These are phyloP conservation scores for Cryptomeria japonica DNA, from an alignment of 75 land plant genomes.

Conservation along the genomic window DNA sequence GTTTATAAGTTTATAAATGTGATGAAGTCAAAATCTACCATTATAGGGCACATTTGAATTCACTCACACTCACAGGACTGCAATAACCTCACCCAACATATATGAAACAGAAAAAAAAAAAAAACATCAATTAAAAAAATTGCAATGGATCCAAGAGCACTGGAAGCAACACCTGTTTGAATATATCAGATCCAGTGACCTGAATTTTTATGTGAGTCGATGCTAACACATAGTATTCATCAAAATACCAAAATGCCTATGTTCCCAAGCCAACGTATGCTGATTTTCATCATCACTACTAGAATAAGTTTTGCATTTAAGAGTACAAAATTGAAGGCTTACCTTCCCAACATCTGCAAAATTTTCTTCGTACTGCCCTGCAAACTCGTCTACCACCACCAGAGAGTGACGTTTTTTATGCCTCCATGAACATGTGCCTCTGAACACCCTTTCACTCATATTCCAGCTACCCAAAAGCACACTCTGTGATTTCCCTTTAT, in stretches of 20 bases:
- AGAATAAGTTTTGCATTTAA: neutral
- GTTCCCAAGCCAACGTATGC: neutral
- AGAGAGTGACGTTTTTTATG: slow-evolving; percentile 22
- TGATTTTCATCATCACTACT: neutral
- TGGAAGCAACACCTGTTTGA: neutral
- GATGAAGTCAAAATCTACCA: too few species aligned
- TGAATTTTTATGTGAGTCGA: neutral
- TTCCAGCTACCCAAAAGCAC: slow-evolving; percentile 36
- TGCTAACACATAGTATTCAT: neutral
- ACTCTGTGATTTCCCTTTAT: slow-evolving; percentile 37
- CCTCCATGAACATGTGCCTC: slow-evolving; percentile 17
- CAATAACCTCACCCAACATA: neutral
- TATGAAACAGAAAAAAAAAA: neutral
- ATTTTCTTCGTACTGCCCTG: slow-evolving; percentile 85
- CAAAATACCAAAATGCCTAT: neutral
- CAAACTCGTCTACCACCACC: slow-evolving; percentile 63
- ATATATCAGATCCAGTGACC: neutral
- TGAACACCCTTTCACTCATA: slow-evolving; percentile 16
- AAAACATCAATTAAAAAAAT: neutral
- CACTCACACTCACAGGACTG: neutral
- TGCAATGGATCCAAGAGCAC: neutral
- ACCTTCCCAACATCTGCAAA: slow-evolving; percentile 85
- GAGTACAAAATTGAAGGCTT: neutral
- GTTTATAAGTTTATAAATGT: neutral
- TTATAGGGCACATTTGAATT: too few species aligned